Evolutionary conservation across 148 eudicot species (phyloP), one percentile per base, ranked within the genome.

Genomic region (Drosera capensis): DNA sequence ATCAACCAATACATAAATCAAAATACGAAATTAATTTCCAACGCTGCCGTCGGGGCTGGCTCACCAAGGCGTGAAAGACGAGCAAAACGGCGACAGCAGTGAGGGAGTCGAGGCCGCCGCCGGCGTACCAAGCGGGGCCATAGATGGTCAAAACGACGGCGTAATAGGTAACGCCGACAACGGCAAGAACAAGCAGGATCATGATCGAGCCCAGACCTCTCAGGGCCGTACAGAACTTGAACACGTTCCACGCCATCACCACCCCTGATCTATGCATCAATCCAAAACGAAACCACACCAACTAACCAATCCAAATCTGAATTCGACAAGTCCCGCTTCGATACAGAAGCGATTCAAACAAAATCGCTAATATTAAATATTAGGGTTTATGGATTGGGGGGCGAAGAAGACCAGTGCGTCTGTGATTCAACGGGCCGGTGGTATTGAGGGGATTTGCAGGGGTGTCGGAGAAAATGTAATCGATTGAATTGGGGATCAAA

Each of bases 241-340:
- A 90, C 35, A 90, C 94, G 58, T 90, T 85, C 95, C 95, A 90
- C 36, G 95, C 95, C 99, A 90, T 90, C 50, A 72, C 77, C 23
- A 79, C 59, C 14, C 93, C 93, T 43, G 95, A 80, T 85, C 85
- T 85, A 67, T 73, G 60, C 95, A 82, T 82, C n/a, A n/a, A n/a
- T n/a, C 51, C 23, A 43, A 43, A 20, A 26, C 28, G 14, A 23
- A 23, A 44, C 48, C 28, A n/a, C n/a, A n/a, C n/a, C n/a, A n/a
- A n/a, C n/a, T n/a, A n/a, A n/a, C n/a, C n/a, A n/a, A n/a, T n/a
- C n/a, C n/a, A n/a, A n/a, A n/a, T n/a, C n/a, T n/a, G n/a, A n/a
- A n/a, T n/a, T n/a, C n/a, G n/a, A n/a, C n/a, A n/a, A n/a, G n/a
- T n/a, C n/a, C n/a, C n/a, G n/a, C n/a, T n/a, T n/a, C n/a, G n/a